These are phyloP conservation scores for Penicillium italicum DNA, from an alignment of 2,329 filamentous ascomycete genomes.

Conservation along the genomic window DNA sequence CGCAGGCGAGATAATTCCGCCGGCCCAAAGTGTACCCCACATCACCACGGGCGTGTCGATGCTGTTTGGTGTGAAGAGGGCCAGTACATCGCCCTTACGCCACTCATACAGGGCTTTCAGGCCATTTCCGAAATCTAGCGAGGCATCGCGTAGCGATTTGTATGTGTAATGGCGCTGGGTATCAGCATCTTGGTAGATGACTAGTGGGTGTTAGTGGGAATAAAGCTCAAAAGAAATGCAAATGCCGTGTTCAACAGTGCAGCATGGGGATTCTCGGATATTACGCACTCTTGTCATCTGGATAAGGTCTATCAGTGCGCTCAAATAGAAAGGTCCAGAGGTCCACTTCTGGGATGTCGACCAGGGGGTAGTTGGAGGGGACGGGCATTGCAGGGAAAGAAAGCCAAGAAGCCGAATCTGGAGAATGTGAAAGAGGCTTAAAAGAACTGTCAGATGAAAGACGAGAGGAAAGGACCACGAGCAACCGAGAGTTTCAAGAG, in stretches of 20 bases:
- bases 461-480: background rate
- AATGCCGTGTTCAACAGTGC: background rate
- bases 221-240: background rate
- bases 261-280: background rate
- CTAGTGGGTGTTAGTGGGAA: slow-evolving; percentile 47
- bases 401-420: slow-evolving; percentile 13
- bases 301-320: slow-evolving; percentile 59
- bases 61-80: slow-evolving; percentile 77
- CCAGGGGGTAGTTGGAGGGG: slow-evolving; percentile 59
- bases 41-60: slow-evolving; percentile 76
- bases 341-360: slow-evolving; percentile 71
- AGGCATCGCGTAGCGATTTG: slow-evolving; percentile 60
- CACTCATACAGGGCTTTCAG: slow-evolving; percentile 71
- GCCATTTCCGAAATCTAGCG: slow-evolving; percentile 74
- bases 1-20: slow-evolving; percentile 75
- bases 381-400: slow-evolving; percentile 56
- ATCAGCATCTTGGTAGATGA: slow-evolving; percentile 72
- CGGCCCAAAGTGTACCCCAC: slow-evolving; percentile 79
- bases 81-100: slow-evolving; percentile 78
- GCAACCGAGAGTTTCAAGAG: background rate
- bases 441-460: background rate
- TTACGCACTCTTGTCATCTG: slow-evolving; percentile 67
- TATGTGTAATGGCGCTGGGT: slow-evolving; percentile 69
- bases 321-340: slow-evolving; percentile 78
- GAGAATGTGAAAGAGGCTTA: slow-evolving; percentile 1